Percentiles rank a stretch among this genome's conserved stretches.
Conservation (phyloP, 805 yeast genomes). For the Yarrowia sp. region DNA sequence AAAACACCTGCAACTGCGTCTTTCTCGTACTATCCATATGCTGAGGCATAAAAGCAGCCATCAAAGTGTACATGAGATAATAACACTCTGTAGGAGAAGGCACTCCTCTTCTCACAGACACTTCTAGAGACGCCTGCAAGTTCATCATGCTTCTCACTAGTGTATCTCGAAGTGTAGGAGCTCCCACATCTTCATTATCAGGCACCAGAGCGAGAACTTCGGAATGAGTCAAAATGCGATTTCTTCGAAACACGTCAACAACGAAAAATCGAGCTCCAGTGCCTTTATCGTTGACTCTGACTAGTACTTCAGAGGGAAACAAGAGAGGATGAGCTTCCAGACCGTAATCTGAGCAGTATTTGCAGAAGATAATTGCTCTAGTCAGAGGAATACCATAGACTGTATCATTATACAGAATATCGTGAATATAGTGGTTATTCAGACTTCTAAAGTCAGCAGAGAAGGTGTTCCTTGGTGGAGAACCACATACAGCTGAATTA, state of each 20-base stretch:
- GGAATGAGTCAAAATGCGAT: constrained; percentile 12
- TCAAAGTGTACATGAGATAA: constrained; percentile 14
- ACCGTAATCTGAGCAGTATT: neutral
- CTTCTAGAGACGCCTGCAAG: constrained; percentile 11
- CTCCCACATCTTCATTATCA: constrained; percentile 9
- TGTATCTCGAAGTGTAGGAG: neutral
- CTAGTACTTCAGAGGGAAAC: constrained; percentile 1
- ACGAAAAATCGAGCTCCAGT: constrained; percentile 1
- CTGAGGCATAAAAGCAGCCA: constrained; percentile 12
- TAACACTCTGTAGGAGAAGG: constrained; percentile 17
- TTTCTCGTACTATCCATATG: neutral
- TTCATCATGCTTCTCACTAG: constrained; percentile 11
- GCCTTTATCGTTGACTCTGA: constrained; percentile 10
- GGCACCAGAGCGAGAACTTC: constrained; percentile 7
- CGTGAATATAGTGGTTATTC: constrained; percentile 3
- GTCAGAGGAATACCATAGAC: constrained; percentile 9
- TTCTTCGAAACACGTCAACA: constrained; percentile 10
- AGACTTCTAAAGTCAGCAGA: neutral
- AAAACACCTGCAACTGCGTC: constrained; percentile 1
- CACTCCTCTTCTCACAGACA: constrained; percentile 9
- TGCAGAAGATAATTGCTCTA: constrained; percentile 6
- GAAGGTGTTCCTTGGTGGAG: constrained; percentile 1
- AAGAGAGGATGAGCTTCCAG: constrained; percentile 10
- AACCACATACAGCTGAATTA: neutral
- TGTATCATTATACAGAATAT: neutral